Evolutionary conservation across 495 filamentous ascomycete genomes (phyloP), one percentile per base, ranked within the genome.

Genomic region (Annulohypoxylon nitens): DNA sequence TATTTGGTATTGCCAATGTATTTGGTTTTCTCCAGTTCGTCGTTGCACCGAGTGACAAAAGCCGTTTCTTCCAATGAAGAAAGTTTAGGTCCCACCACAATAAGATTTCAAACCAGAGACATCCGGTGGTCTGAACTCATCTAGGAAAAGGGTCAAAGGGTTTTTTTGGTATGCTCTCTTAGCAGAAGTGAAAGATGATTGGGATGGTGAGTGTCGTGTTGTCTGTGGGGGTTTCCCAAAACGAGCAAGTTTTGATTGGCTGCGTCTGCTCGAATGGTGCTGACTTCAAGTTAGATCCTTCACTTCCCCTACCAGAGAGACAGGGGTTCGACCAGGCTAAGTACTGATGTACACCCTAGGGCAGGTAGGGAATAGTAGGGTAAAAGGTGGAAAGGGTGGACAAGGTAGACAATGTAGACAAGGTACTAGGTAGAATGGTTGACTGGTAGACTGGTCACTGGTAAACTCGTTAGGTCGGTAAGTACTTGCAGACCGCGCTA

Each of bases 241-340:
- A 69, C 83, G 84, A 86, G 84, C 84, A 86, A 83, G 83, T 86
- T 86, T 85, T 80, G 64, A 86, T 86, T 86, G 84, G 84, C 78
- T 77, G 60, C 10, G 64, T 55, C 30, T 23, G 6, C 53, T 30
- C 30, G 64, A 74, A 75, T 74, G 67, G 64, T 73, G 75, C 75
- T 68, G 75, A 69, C 67, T 70, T 73, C 53, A 62, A 68, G 58
- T 66, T 65, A 77, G 62, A 75, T 75, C 72, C 75, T 73, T 69
- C 66, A 64, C 64, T 67, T 63, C 63, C 43, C 53, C 53, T 64
- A 65, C 20, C 69, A 64, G 63, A 57, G 43, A 45, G 55, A 71
- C 77, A 71, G 65, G 73, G 75, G 48, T 16, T 47, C 16, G 23
- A 9, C 50, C 50, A 54, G 50, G 50, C 50, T 54, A 54, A 54